Evolutionary conservation across 306 rosid genomes (phyloP), one percentile per base, ranked within the genome.

Genomic region (Castanea crenata): DNA sequence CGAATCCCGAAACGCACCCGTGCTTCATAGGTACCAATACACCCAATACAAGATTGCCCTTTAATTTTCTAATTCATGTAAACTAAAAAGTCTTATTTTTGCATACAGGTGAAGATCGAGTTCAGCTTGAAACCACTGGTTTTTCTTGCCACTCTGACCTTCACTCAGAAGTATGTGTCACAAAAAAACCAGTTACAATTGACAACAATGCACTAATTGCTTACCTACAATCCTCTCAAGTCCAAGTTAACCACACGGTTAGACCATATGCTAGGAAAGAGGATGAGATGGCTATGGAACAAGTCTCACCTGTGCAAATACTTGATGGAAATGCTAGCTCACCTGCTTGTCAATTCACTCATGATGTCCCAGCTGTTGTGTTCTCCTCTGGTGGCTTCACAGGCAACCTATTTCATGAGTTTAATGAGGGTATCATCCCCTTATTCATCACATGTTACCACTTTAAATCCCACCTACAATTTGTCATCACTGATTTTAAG

Each of bases 321-420:
- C 44, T 75, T 6, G 31, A 64, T 4, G 58, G 64, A 21, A 78
- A 78, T 52, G 29, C n/a, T 25, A 49, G 19, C 46, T 63, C 65
- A 5, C 88, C 86, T 14, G 23, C 21, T 67, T 85, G 86, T 68
- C 31, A 75, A 63, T 81, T 78, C 58, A 12, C 55, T 11, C 83
- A 85, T 18, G 27, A 73, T 10, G 76, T 75, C 73, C 88, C 79
- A 3, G 86, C 75, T 23, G 74, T 78, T 23, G 21, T 85, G 46
- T 81, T 85, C 54, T 78, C 88, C 82, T 74, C 78, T 4, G 73
- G 83, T 14, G 83, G 85, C 73, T 85, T 74, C 68, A 78, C 83
- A 3, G 88, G 88, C 6, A 85, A 82, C 64, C 56, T 85, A 0
- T 82, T 85, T 77, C 85, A 81, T 15, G 83, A 85, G 55, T 82